These are phyloP conservation scores for Porcisia deanei DNA, from an alignment of 208 protist species.

Conservation along the genomic window DNA sequence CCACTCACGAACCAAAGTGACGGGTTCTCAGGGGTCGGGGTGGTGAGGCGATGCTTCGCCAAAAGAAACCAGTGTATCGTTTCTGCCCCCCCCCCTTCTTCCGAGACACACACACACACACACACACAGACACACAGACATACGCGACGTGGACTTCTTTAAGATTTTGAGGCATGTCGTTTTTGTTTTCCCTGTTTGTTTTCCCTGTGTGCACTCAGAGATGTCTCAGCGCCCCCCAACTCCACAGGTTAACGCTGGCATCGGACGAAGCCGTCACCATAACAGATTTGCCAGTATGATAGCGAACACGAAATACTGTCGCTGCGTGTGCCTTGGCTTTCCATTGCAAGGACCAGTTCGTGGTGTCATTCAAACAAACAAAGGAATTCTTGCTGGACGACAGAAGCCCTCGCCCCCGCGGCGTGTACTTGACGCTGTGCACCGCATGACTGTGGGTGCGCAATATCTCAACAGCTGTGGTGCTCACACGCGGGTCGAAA, in stretches of 20 bases:
- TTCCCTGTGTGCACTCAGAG: slow-evolving; percentile 20
- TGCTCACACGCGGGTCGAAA: slow-evolving; percentile 60
- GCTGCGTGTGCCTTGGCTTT: slow-evolving; percentile 50
- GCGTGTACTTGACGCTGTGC: slow-evolving; percentile 60
- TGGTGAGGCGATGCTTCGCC: no score
- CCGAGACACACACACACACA: not conserved
- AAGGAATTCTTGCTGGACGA: slow-evolving; percentile 54
- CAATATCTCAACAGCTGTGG: slow-evolving; percentile 24
- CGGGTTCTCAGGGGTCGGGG: no score
- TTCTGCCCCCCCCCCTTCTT: not conserved
- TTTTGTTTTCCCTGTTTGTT: not conserved
- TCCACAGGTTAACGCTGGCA: slow-evolving; percentile 63
- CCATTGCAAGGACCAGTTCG: slow-evolving; percentile 53
- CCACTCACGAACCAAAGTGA: no score
- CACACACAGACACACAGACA: slow-evolving; percentile 28
- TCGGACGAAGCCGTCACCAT: slow-evolving; percentile 55
- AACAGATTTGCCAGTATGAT: slow-evolving; percentile 31
- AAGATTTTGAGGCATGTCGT: not conserved
- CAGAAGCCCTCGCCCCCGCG: slow-evolving; percentile 44
- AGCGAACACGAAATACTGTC: slow-evolving; percentile 61
- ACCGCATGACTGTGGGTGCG: slow-evolving; percentile 50
- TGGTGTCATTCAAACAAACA: slow-evolving; percentile 39
- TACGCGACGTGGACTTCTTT: not conserved
- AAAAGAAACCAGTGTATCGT: not conserved
- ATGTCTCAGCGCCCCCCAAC: slow-evolving; percentile 34